Evolutionary conservation across 345 rosid genomes (phyloP), one percentile per base, ranked within the genome.

Genomic region (Pistacia vera): DNA sequence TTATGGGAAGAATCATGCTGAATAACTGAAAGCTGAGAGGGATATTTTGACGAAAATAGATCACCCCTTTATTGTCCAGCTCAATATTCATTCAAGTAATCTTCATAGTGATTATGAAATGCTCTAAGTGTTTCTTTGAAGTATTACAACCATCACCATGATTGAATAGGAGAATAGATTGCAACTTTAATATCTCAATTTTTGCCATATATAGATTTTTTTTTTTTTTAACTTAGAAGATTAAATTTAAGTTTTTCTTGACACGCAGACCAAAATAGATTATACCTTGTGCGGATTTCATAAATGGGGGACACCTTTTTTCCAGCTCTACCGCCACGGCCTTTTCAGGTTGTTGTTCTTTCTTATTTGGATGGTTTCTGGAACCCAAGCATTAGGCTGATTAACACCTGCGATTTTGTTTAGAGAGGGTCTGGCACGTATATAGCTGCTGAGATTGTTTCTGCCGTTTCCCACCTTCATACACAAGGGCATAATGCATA

Each of bases 281-380:
- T 95, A 4, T 93, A 92, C 77, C 98, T 93, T 17, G 93, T 95
- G 82, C 93, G n/a, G 98, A 95, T 84, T 95, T 95, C 83, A 87
- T 95, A 54, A 95, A 95, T 55, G 99, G 99, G 17, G 99, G 98
- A 6, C 99, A 95, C 84, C 93, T 1, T 95, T 95, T 81, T 95
- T 95, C 83, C 99, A 95, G 90, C 97, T 95, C 66, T 90, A 92
- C 81, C 86, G 89, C 77, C 99, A 93, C 72, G 99, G 99, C 46
- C 98, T 95, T 74, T 95, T 95, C 90, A 90, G 97, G 98, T 93
- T 84, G 60, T 10, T 59, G 6, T 60, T 52, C 56, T 38, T 44
- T 5, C 1, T 73, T 60, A 13, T 76, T 73, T 66, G 25, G 56
- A 38, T 20, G 25, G 10, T 1, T 44, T 48, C n/a, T 62, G 5